Evolutionary conservation across 345 rosid genomes (phyloP), one percentile per base, ranked within the genome.

Genomic region (Pseudoturritis turrita): DNA sequence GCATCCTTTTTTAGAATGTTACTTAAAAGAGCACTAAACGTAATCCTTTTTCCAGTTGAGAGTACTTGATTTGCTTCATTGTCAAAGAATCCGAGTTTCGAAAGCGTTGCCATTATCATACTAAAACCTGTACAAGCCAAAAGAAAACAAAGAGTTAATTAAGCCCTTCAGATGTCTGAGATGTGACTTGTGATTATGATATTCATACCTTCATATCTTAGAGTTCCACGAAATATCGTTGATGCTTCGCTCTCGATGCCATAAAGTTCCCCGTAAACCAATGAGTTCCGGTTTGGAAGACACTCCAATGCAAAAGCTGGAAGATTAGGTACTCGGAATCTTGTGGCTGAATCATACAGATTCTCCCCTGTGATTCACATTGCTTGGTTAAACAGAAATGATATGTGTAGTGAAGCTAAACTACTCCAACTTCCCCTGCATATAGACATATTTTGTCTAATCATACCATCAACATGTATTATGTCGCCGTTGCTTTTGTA

Each of bases 221-320:
- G 90, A 1, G 97, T 94, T 76, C 92, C 97, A 31, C 98, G 97
- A 49, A 90, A 94, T 64, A 94, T 74, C 10, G 96, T 87, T 36
- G 89, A 82, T 46, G 98, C 96, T 81, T 94, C 96, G 21, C 82
- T 59, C 65, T 62, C 82, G 44, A 94, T 94, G 66, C 97, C 87
- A 76, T 94, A 94, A 10, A 79, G 40, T 31, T 90, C 85, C 19
- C 91, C 97, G 29, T 90, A 90, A 65, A 86, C 79, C 78, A 94
- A 76, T 10, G 98, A 90, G 77, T 94, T 82, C 9, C 96, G 95
- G 68, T 90, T 94, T 2, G 98, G 92, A 61, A 94, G 77, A 77
- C 92, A 94, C 75, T 94, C 98, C 69, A 94, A 75, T 61, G 97
- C 97, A 79, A 94, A 94, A 72, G 98, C 95, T 22, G 97, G 98